Evolutionary conservation across 805 yeast genomes (phyloP).

Genomic region (Starmerella asiatica): DNA sequence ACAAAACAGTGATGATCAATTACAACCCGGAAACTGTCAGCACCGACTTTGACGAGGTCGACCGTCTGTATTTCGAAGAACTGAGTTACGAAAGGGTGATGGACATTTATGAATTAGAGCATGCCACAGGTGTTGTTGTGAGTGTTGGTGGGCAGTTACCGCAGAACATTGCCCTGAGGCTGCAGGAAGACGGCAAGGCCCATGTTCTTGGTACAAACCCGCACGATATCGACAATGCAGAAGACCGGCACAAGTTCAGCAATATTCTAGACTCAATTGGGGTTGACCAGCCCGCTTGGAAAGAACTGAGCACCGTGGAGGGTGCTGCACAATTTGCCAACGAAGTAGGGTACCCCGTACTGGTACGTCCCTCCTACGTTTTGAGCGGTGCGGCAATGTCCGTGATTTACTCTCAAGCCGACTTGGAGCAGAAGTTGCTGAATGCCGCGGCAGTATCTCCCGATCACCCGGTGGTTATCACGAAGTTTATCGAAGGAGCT

Average conservation of each 20-base stretch:
- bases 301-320: slow-evolving; percentile 72
- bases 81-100: slow-evolving; percentile 88
- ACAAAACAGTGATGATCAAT: slow-evolving; percentile 88
- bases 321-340: slow-evolving; percentile 80
- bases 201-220: slow-evolving; percentile 89
- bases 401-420: slow-evolving; percentile 81
- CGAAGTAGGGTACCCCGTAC: slow-evolving; percentile 82
- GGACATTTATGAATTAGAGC: slow-evolving; percentile 92
- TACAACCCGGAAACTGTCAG: slow-evolving; percentile 98
- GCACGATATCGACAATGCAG: slow-evolving; percentile 89
- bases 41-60: slow-evolving; percentile 96
- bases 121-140: slow-evolving; percentile 80
- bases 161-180: slow-evolving; percentile 81
- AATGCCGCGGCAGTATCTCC: slow-evolving; percentile 97
- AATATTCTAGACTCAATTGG: slow-evolving; percentile 83
- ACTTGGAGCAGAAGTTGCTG: slow-evolving; percentile 69
- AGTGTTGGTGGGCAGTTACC: slow-evolving; percentile 98
- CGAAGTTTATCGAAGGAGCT: slow-evolving; percentile 92
- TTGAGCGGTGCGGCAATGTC: slow-evolving; percentile 99
- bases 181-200: slow-evolving; percentile 55
- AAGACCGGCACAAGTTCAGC: slow-evolving; percentile 96
- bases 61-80: slow-evolving; percentile 91
- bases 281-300: slow-evolving; percentile 97
- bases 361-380: slow-evolving; percentile 95
- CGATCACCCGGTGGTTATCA: slow-evolving; percentile 93